A percentile compares a stretch with the other conserved stretches of the same genome.
phyloP scores from a whole-genome alignment of 345 rosid species.

The Brassica rapa region DNA sequence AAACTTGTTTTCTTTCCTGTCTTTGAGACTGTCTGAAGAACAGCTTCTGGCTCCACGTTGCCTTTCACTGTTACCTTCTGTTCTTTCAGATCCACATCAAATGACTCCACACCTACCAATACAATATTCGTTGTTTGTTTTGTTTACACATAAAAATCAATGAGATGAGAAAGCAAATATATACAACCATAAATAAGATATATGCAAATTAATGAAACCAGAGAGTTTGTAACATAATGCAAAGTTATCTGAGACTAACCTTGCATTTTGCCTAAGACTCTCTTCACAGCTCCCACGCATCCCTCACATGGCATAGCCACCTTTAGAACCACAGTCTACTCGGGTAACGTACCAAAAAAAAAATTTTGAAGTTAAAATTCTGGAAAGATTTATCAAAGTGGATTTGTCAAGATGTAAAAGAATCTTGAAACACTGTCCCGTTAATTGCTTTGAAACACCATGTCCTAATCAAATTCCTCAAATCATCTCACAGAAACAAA shows the following conservation, averaged over 20 bases:
- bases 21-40: conserved; percentile 76
- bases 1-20: conserved; percentile 78
- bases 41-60: conserved; percentile 77
- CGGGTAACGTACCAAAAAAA: background rate
- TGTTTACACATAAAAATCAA: background rate
- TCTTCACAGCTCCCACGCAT: conserved; percentile 79
- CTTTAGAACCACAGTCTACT: conserved; percentile 72
- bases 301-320: conserved; percentile 88
- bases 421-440: background rate
- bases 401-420: background rate
- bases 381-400: background rate
- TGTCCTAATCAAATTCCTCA: background rate
- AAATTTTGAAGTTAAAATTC: background rate
- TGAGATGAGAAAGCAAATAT: too few species aligned
- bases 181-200: background rate
- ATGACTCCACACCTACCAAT: conserved; percentile 66
- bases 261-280: conserved; percentile 87
- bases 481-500: too few species aligned
- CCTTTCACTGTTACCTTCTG: conserved; percentile 90
- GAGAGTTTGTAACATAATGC: too few species aligned
- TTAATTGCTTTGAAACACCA: background rate
- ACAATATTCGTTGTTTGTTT: conserved; percentile 17
- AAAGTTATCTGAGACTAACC: conserved; percentile 39
- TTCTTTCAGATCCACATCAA: conserved; percentile 69
- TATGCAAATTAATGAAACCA: too few species aligned